phyloP scores from a whole-genome alignment of 257 asterid species.

The Primulina tabacum region DNA sequence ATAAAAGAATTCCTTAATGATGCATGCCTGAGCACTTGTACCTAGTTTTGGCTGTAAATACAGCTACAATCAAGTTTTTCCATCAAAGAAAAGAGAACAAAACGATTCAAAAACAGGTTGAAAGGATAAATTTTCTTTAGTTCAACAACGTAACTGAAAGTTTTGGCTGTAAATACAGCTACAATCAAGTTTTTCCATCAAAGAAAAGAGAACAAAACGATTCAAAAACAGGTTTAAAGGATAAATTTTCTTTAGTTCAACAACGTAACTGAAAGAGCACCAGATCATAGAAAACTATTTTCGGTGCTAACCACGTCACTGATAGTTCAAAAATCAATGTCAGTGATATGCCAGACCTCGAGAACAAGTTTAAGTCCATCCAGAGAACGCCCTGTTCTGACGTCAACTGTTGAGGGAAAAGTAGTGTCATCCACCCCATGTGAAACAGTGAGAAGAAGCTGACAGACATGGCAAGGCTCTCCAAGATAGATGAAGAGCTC shows the following conservation, averaged over 20 bases:
- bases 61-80: conserved; percentile 20
- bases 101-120: conserved; percentile 1
- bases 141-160: conserved; percentile 13
- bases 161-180: no score
- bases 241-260: background rate
- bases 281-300: background rate
- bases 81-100: background rate
- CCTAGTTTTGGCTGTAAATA: conserved; percentile 4
- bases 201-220: background rate
- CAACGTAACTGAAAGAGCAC: conserved; percentile 11
- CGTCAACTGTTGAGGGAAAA: conserved; percentile 89
- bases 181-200: conserved; percentile 21
- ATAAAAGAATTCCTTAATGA: no score
- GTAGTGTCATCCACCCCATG: conserved; percentile 99
- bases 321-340: conserved; percentile 32
- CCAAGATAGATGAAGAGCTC: conserved; percentile 91
- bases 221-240: conserved; percentile 3
- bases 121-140: background rate
- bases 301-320: conserved; percentile 16
- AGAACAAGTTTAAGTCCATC: conserved; percentile 90
- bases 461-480: conserved; percentile 93
- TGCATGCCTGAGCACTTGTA: background rate
- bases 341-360: conserved; percentile 72
- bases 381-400: conserved; percentile 81
- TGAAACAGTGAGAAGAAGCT: conserved; percentile 86